phyloP scores from a whole-genome alignment of 352 stramenopile genomes.

The Phytophthora pisi region DNA sequence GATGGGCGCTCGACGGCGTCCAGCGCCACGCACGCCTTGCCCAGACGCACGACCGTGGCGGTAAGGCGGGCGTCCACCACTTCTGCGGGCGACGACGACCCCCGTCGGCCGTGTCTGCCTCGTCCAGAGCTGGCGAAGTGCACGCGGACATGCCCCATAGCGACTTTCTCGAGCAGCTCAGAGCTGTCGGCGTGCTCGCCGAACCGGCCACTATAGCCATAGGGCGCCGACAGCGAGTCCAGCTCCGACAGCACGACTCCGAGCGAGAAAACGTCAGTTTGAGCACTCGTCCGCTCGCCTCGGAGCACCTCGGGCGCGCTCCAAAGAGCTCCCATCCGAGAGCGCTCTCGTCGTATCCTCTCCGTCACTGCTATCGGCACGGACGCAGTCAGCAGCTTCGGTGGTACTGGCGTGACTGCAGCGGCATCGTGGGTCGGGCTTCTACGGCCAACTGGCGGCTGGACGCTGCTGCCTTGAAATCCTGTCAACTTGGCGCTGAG shows the following conservation, averaged over 20 bases:
- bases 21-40: conserved; percentile 47
- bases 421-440: conserved; percentile 18
- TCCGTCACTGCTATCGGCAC: conserved; percentile 25
- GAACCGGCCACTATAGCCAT: conserved; percentile 21
- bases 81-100: conserved; percentile 11
- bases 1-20: conserved; percentile 51
- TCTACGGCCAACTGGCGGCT: conserved; percentile 9
- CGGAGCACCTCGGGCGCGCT: conserved; percentile 60
- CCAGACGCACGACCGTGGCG: conserved; percentile 38
- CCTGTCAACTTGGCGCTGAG: conserved; percentile 60
- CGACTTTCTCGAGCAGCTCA: conserved; percentile 45
- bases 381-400: conserved; percentile 22
- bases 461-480: conserved; percentile 32
- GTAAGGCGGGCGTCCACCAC: conserved; percentile 18
- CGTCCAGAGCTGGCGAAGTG: conserved; percentile 31
- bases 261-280: conserved; percentile 64
- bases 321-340: conserved; percentile 28
- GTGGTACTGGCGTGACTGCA: conserved; percentile 2
- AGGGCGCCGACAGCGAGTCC: conserved; percentile 35
- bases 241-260: conserved; percentile 63
- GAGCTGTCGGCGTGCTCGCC: conserved; percentile 19
- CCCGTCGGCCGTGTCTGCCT: conserved; percentile 18
- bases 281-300: conserved; percentile 44
- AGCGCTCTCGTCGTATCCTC: conserved; percentile 22
- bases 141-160: conserved; percentile 30